A percentile compares a stretch with the other conserved stretches of the same genome.
Conservation (phyloP, 805 yeast genomes). For the Metschnikowia gelsemii region DNA sequence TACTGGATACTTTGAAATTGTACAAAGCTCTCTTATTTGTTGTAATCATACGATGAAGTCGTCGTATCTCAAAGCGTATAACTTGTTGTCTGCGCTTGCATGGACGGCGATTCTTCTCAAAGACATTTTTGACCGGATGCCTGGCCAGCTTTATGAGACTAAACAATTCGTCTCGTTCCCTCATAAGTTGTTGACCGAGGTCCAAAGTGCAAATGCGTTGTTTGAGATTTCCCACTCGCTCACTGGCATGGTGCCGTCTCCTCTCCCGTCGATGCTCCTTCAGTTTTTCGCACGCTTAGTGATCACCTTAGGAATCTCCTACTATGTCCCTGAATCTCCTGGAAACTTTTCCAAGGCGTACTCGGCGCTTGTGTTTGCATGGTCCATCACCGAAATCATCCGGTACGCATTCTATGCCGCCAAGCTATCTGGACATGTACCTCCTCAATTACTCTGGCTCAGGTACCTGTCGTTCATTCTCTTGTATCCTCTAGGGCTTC, state of each 20-base stretch:
- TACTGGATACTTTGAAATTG: too few species aligned
- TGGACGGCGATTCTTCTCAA: slow-evolving; percentile 22
- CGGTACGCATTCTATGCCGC: slow-evolving; percentile 29
- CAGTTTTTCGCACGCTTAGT: slow-evolving; percentile 32
- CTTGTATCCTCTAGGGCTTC: slow-evolving; percentile 33
- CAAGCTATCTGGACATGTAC: slow-evolving; percentile 21
- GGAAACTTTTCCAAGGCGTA: slow-evolving; percentile 28
- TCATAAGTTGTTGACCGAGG: slow-evolving; percentile 28
- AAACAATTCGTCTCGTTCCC: slow-evolving; percentile 23
- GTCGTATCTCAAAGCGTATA: slow-evolving; percentile 20
- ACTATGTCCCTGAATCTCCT: slow-evolving; percentile 27
- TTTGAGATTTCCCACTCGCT: slow-evolving; percentile 27
- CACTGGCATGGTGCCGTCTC: slow-evolving; percentile 30
- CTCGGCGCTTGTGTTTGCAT: slow-evolving; percentile 26
- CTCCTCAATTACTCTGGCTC: slow-evolving; percentile 26
- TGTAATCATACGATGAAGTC: neutral
- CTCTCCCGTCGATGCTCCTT: slow-evolving; percentile 25
- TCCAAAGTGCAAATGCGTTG: slow-evolving; percentile 28
- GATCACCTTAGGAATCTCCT: slow-evolving; percentile 31
- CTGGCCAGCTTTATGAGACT: slow-evolving; percentile 12
- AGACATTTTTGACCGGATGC: slow-evolving; percentile 15
- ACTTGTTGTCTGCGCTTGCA: slow-evolving; percentile 18
- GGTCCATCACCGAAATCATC: slow-evolving; percentile 32
- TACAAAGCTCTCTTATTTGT: too few species aligned
- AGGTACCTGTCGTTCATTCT: slow-evolving; percentile 31